These are phyloP conservation scores for Selaginella tamariscina DNA, from an alignment of 75 land plant species.

Conservation along the genomic window DNA sequence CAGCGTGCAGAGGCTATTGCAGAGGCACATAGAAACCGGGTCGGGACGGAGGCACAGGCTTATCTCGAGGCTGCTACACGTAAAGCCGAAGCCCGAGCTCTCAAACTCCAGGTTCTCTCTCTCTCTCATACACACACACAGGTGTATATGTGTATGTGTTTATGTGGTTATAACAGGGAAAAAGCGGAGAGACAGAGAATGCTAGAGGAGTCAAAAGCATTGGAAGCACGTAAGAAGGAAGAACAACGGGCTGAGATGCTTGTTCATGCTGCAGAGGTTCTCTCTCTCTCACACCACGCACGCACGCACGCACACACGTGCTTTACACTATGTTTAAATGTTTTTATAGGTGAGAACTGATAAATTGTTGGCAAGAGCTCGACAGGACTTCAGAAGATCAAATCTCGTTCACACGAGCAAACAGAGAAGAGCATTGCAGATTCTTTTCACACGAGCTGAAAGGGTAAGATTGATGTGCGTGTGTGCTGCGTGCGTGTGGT, in stretches of 20 bases:
- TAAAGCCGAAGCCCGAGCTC: conserved; percentile 9
- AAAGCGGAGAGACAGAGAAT: conserved; percentile 31
- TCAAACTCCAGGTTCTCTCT: conserved; percentile 5
- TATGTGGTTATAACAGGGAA: too few species aligned
- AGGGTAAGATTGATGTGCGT: conserved; percentile 21
- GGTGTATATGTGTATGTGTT: too few species aligned
- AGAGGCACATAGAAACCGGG: not conserved
- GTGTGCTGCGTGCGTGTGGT: too few species aligned
- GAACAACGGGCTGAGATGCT: conserved; percentile 24
- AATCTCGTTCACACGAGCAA: conserved; percentile 26
- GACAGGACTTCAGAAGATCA: conserved; percentile 24
- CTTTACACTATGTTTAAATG: too few species aligned
- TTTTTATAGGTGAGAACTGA: conserved; percentile 31
- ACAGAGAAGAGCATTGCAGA: conserved; percentile 37
- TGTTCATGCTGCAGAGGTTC: conserved; percentile 23
- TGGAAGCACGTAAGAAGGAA: conserved; percentile 25
- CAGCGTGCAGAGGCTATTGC: conserved; percentile 10
- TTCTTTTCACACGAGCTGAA: conserved; percentile 27
- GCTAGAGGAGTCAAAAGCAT: conserved; percentile 22
- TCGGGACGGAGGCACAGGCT: conserved; percentile 6
- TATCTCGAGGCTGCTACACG: conserved; percentile 5
- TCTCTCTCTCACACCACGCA: not conserved
- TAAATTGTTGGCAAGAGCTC: conserved; percentile 26
- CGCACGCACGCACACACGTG: too few species aligned
- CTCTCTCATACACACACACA: too few species aligned